These are phyloP conservation scores for Peronospora destructor DNA, from an alignment of 352 stramenopile species.

Conservation along the genomic window DNA sequence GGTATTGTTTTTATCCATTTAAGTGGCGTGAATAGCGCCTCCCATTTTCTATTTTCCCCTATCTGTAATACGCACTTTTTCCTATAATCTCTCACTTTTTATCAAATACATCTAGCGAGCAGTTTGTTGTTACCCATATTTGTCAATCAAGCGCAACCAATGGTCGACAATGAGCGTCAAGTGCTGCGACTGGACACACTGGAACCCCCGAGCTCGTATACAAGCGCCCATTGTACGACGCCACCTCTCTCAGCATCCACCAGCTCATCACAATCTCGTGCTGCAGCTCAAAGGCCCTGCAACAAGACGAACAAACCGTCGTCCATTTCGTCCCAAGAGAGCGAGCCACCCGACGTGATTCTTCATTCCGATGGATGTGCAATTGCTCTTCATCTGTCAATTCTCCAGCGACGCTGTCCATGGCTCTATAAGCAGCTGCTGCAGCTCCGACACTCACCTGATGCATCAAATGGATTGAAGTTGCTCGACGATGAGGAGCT, in stretches of 20 bases:
- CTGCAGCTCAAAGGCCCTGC: neutral
- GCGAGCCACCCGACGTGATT: conserved; percentile 31
- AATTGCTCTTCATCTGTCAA: conserved; percentile 33
- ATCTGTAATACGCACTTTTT: too few species aligned
- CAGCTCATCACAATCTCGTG: neutral
- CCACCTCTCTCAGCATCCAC: neutral
- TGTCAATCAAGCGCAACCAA: too few species aligned
- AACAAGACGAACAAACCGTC: neutral
- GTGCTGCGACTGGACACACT: neutral
- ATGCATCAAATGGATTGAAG: conserved; percentile 5
- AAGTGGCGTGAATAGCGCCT: too few species aligned
- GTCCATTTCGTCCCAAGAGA: conserved; percentile 11
- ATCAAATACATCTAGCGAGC: too few species aligned
- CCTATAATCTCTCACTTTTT: too few species aligned
- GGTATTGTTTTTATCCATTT: too few species aligned
- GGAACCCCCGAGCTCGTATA: neutral
- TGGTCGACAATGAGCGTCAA: too few species aligned
- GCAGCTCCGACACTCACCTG: conserved; percentile 11
- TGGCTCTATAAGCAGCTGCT: conserved; percentile 34
- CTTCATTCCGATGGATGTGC: conserved; percentile 48
- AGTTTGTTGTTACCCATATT: too few species aligned
- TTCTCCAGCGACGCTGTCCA: conserved; percentile 33
- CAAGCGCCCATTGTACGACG: neutral
- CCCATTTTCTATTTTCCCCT: too few species aligned
- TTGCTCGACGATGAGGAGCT: conserved; percentile 15